Evolutionary conservation across 768 basidiomycete species (phyloP), one percentile per base, ranked within the genome.

Genomic region (Mycena sanguinolenta): DNA sequence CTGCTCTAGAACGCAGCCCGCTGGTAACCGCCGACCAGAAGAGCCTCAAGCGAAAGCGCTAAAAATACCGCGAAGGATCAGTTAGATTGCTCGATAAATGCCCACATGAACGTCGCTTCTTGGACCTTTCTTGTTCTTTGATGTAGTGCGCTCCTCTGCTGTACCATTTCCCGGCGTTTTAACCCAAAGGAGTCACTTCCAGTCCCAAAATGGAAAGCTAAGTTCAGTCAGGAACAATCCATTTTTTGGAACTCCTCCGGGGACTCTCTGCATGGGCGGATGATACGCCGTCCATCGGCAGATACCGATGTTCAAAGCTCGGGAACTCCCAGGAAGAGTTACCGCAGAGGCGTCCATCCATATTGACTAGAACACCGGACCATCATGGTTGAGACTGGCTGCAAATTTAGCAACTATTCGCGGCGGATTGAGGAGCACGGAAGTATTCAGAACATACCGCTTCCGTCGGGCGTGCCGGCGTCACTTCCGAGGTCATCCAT

Each of bases 1-100:
- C 74, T 39, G 81, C 80, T 28, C 79, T 97, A 32, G 95, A 96
- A 79, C 83, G 84, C 46, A 86, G 91, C 5, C 78, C 88, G 61
- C 82, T 95, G 30, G 94, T 90, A 75, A 78, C 75, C 1, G 59
- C 75, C 1, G 59, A 32, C 23, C 76, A 79, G 36, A 82, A 77
- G 63, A 73, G 76, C 60, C 76, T 90, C 70, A 90, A 90, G 79
- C 83, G 89, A 67, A 90, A 90, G 75, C 88, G 87, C 17, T 79
- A 62, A 74, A n/a, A 58, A 63, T 57, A 60, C 16, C 28, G 2
- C 46, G 59, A 23, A 12, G 34, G 30, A 36, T 52, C 36, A 10
- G 39, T 70, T 60, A 30, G 17, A 39, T 55, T 63, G 54, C 64
- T 65, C 30, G 49, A 46, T 46, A 44, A 57, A 36, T 52, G 6